phyloP scores from a whole-genome alignment of 148 eudicot species.

The Rhododendron molle region DNA sequence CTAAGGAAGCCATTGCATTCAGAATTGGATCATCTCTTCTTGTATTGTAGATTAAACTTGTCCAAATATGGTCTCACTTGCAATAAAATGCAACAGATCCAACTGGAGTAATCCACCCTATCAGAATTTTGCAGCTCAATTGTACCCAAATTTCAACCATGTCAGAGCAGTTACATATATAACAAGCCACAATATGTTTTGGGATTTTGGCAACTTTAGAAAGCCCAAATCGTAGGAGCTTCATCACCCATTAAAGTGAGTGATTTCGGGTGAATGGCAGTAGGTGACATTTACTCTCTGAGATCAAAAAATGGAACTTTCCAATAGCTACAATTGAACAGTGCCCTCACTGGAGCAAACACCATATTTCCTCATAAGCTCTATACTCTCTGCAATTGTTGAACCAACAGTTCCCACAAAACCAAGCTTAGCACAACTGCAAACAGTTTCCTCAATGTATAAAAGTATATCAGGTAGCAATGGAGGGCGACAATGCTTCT shows the following conservation, averaged over 20 bases:
- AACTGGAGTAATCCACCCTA: background rate
- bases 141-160: background rate
- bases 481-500: conserved; percentile 19
- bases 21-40: conserved; percentile 1
- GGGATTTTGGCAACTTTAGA: background rate
- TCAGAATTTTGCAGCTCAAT: background rate
- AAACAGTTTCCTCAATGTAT: conserved; percentile 45
- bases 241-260: background rate
- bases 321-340: conserved; percentile 8
- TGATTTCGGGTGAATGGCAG: background rate
- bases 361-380: conserved; percentile 38
- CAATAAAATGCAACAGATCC: background rate
- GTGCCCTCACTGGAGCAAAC: conserved; percentile 24
- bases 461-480: conserved; percentile 38
- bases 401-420: conserved; percentile 60
- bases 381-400: conserved; percentile 50
- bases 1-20: background rate
- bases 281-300: background rate
- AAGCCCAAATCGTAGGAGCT: background rate
- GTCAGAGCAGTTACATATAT: background rate
- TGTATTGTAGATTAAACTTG: conserved; percentile 1
- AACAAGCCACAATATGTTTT: background rate
- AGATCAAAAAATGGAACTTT: background rate
- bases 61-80: background rate
- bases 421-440: conserved; percentile 58